These are phyloP conservation scores for Xylariales sp. DNA, from an alignment of 2,329 filamentous ascomycete genomes.

Conservation along the genomic window DNA sequence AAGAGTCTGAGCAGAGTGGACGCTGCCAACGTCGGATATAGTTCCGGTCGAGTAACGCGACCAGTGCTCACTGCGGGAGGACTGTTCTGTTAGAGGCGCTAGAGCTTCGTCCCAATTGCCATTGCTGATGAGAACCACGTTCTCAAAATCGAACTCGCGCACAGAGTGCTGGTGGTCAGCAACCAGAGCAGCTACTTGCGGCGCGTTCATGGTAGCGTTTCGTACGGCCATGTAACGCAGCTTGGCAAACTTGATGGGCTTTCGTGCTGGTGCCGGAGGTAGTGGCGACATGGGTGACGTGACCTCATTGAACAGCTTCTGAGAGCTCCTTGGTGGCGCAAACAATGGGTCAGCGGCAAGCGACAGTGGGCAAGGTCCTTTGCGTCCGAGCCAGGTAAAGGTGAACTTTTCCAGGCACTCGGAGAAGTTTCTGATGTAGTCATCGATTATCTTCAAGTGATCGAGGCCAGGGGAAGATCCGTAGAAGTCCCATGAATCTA, in stretches of 20 bases:
- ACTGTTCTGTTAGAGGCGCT: constrained; percentile 58
- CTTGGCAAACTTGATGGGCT: constrained; percentile 60
- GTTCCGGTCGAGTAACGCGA: constrained; percentile 33
- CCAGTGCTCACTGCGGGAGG: constrained; percentile 38
- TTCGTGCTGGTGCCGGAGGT: constrained; percentile 45
- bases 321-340: constrained; percentile 45
- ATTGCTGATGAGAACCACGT: constrained; percentile 61
- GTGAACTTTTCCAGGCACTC: constrained; percentile 62
- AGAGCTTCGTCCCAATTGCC: constrained; percentile 81
- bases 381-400: constrained; percentile 72
- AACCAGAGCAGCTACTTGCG: constrained; percentile 68
- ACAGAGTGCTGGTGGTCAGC: constrained; percentile 62
- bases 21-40: constrained; percentile 22
- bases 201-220: constrained; percentile 67
- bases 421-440: constrained; percentile 71
- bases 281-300: constrained; percentile 62
- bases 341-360: constrained; percentile 69
- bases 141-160: constrained; percentile 75
- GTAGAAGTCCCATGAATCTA: constrained; percentile 65
- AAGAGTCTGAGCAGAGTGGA: constrained; percentile 11
- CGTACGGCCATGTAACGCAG: constrained; percentile 66
- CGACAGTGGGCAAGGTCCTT: constrained; percentile 70
- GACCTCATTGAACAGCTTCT: constrained; percentile 61
- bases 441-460: constrained; percentile 74
- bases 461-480: constrained; percentile 57